These are phyloP conservation scores for Syncephalastrum racemosum DNA, from an alignment of 371 early-diverging fungal species.

Conservation along the genomic window DNA sequence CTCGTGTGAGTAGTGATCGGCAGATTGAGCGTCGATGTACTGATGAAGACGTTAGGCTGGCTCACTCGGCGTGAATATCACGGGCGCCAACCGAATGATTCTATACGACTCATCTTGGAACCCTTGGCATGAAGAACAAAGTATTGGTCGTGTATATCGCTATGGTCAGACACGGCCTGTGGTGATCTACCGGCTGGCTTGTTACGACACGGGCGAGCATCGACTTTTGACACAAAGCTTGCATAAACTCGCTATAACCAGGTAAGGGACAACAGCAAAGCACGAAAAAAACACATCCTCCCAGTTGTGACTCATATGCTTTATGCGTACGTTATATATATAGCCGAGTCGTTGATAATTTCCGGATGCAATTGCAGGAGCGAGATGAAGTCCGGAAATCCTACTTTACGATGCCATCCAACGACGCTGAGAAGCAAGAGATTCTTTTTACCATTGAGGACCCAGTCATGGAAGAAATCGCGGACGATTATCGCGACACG, in stretches of 20 bases:
- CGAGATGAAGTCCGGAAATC: slow-evolving; percentile 50
- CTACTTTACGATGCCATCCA: slow-evolving; percentile 13
- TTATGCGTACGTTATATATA: slow-evolving; percentile 12
- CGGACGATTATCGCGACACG: no score
- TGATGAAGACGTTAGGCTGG: slow-evolving; percentile 49
- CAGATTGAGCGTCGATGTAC: neutral
- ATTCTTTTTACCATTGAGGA: no score
- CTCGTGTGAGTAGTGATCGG: slow-evolving; percentile 37
- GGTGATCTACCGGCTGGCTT: slow-evolving; percentile 50
- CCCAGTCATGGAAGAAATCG: no score
- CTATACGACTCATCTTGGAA: slow-evolving; percentile 95
- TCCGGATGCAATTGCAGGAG: slow-evolving; percentile 37
- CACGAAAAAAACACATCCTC: no score
- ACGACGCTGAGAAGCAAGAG: no score
- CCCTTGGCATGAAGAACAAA: slow-evolving; percentile 91
- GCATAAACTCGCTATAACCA: slow-evolving; percentile 35
- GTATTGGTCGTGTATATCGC: slow-evolving; percentile 74
- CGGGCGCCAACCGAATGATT: slow-evolving; percentile 85
- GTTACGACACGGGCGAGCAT: slow-evolving; percentile 46
- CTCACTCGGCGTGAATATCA: slow-evolving; percentile 89
- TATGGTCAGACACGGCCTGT: slow-evolving; percentile 57
- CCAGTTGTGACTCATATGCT: slow-evolving; percentile 15
- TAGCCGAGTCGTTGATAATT: slow-evolving; percentile 66
- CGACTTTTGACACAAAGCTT: slow-evolving; percentile 22
- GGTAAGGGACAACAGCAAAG: slow-evolving; percentile 31